A percentile compares a stretch with the other conserved stretches of the same genome.
Evolutionary conservation across 257 asterid genomes (phyloP).

Genomic region (Hygrophila difformis): DNA sequence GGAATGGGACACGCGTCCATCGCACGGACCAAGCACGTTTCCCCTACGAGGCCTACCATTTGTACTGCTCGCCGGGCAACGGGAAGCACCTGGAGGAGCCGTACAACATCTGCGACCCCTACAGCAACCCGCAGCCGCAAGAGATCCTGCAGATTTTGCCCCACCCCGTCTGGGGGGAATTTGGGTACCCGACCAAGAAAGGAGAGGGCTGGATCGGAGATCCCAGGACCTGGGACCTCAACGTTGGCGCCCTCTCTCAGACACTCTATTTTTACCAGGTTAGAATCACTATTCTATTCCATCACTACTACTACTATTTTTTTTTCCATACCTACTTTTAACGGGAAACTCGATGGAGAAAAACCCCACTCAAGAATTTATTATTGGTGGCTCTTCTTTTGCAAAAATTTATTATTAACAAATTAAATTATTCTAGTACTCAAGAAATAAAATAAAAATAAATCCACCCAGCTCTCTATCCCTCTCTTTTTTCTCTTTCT

Average conservation of each 20-base stretch:
- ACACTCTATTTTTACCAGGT: slow-evolving; percentile 59
- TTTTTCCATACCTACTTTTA: too few relatives aligned
- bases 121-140: slow-evolving; percentile 78
- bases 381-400: too few relatives aligned
- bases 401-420: too few relatives aligned
- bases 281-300: background rate
- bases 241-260: slow-evolving; percentile 54
- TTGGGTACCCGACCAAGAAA: slow-evolving; percentile 58
- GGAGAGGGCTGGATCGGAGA: slow-evolving; percentile 84
- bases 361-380: too few relatives aligned
- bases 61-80: slow-evolving; percentile 65
- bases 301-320: too few relatives aligned
- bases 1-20: slow-evolving; percentile 34
- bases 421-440: too few relatives aligned
- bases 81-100: slow-evolving; percentile 40
- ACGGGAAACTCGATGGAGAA: too few relatives aligned
- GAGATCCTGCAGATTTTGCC: slow-evolving; percentile 77
- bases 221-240: slow-evolving; percentile 60
- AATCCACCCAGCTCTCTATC: too few relatives aligned
- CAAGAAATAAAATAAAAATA: too few relatives aligned
- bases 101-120: slow-evolving; percentile 51
- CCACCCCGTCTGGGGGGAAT: slow-evolving; percentile 70
- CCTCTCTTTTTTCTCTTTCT: too few relatives aligned
- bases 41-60: slow-evolving; percentile 71
- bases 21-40: too few relatives aligned